phyloP scores from a whole-genome alignment of 1,284 basidiomycete genomes.

The Leccinum laetum region DNA sequence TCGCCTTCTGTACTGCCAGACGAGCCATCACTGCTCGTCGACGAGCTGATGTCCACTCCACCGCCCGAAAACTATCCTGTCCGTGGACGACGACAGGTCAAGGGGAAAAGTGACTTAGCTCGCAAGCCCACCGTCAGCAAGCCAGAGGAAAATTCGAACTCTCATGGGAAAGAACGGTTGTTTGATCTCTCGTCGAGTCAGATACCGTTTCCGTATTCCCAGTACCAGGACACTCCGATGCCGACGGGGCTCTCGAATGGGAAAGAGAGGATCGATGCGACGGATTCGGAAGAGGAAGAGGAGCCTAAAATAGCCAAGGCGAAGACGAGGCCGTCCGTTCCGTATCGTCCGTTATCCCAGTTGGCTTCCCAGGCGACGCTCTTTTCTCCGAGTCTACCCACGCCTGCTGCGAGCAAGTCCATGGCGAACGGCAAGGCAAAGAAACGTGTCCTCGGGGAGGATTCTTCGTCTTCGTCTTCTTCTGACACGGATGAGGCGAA shows the following conservation, averaged over 20 bases:
- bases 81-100: background rate
- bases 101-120: slow-evolving; percentile 5
- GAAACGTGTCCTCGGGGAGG: slow-evolving; percentile 35
- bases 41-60: slow-evolving; percentile 41
- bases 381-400: slow-evolving; percentile 38
- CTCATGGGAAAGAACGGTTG: slow-evolving; percentile 31
- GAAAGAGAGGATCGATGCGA: slow-evolving; percentile 2
- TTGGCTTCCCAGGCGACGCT: slow-evolving; percentile 43
- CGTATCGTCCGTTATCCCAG: slow-evolving; percentile 51
- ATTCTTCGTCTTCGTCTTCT: slow-evolving; percentile 41
- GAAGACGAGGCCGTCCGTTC: slow-evolving; percentile 24
- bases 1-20: slow-evolving; percentile 22
- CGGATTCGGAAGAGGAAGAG: slow-evolving; percentile 36
- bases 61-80: background rate
- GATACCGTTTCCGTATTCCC: slow-evolving; percentile 46
- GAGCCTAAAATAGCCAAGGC: slow-evolving; percentile 28
- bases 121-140: background rate
- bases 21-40: slow-evolving; percentile 30
- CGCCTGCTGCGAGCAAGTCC: slow-evolving; percentile 19
- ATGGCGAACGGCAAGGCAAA: slow-evolving; percentile 25
- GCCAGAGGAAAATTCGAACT: background rate
- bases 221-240: slow-evolving; percentile 28
- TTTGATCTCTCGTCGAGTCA: slow-evolving; percentile 47
- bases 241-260: background rate
- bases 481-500: slow-evolving; percentile 37